Conservation (phyloP, 768 basidiomycete species). For the Amanita thiersii region DNA sequence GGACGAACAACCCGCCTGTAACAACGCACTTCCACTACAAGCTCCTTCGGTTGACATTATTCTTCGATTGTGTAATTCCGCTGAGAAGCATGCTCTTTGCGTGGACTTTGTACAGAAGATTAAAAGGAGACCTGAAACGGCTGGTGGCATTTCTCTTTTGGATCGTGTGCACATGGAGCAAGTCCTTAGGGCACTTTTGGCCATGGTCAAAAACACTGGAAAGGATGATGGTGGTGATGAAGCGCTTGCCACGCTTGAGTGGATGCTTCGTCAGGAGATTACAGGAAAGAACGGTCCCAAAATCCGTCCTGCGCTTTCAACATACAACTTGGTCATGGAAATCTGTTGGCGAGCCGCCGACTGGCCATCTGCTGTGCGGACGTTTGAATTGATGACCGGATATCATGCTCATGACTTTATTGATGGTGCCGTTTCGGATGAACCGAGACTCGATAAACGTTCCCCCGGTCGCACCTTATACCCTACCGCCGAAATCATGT, state of each 20-base stretch:
- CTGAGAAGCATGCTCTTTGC: conserved; percentile 36
- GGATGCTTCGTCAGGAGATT: conserved; percentile 57
- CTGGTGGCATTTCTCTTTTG: conserved; percentile 31
- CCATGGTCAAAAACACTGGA: conserved; percentile 20
- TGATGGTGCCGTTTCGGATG: conserved; percentile 29
- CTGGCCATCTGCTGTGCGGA: conserved; percentile 48
- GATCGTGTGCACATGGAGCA: conserved; percentile 53
- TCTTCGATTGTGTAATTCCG: conserved; percentile 47
- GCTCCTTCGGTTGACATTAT: conserved; percentile 42
- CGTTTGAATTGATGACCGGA: conserved; percentile 71
- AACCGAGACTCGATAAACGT: conserved; percentile 34
- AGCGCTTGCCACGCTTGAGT: conserved; percentile 54
- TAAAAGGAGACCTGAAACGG: conserved; percentile 34
- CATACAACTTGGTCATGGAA: conserved; percentile 55
- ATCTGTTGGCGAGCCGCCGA: conserved; percentile 58
- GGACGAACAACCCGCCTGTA: conserved; percentile 27
- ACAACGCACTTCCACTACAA: conserved; percentile 33
- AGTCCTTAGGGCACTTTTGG: conserved; percentile 46
- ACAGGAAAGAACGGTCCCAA: conserved; percentile 33
- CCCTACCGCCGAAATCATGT: conserved; percentile 47
- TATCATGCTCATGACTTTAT: conserved; percentile 47
- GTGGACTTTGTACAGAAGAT: conserved; percentile 54
- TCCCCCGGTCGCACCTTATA: conserved; percentile 33
- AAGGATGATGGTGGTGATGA: conserved; percentile 31
- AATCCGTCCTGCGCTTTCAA: conserved; percentile 37